Conservation (phyloP, 345 rosid genomes). For the Linum lewisii region DNA sequence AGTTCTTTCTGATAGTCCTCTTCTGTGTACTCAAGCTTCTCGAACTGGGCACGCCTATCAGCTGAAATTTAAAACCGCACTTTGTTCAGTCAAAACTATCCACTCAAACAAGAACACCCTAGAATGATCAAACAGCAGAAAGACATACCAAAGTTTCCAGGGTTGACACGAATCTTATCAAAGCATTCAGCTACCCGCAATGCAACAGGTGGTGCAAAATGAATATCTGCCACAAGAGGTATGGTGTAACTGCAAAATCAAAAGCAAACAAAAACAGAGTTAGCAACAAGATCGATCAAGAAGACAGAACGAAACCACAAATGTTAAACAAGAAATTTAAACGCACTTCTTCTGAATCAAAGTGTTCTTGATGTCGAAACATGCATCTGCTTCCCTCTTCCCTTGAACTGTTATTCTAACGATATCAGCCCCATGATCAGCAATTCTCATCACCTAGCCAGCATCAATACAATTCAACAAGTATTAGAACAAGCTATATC, state of each 20-base stretch:
- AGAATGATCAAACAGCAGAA: constrained; percentile 9
- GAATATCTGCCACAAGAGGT: constrained; percentile 96
- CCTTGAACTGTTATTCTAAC: constrained; percentile 99
- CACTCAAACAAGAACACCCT: background rate
- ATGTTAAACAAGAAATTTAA: background rate
- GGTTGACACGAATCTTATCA: constrained; percentile 96
- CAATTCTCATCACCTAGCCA: constrained; percentile 82
- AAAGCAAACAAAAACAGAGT: constrained; percentile 9
- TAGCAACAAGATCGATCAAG: constrained; percentile 11
- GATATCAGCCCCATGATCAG: constrained; percentile 83
- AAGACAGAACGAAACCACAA: background rate
- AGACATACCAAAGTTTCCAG: constrained; percentile 82
- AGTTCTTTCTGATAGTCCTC: constrained; percentile 95
- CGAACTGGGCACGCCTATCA: constrained; percentile 41
- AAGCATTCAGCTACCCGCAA: constrained; percentile 90
- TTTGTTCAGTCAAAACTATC: constrained; percentile 11
- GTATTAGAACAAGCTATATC: background rate
- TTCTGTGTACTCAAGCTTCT: constrained; percentile 53
- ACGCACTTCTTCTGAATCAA: constrained; percentile 86
- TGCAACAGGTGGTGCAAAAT: constrained; percentile 91
- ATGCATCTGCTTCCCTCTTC: constrained; percentile 94
- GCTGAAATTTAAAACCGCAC: constrained; percentile 44
- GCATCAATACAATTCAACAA: background rate
- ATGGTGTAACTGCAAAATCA: constrained; percentile 62
- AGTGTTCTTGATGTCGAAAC: constrained; percentile 83